These are phyloP conservation scores for Zasmidium citrigriseum DNA, from an alignment of 2,329 filamentous ascomycete species.

Conservation along the genomic window DNA sequence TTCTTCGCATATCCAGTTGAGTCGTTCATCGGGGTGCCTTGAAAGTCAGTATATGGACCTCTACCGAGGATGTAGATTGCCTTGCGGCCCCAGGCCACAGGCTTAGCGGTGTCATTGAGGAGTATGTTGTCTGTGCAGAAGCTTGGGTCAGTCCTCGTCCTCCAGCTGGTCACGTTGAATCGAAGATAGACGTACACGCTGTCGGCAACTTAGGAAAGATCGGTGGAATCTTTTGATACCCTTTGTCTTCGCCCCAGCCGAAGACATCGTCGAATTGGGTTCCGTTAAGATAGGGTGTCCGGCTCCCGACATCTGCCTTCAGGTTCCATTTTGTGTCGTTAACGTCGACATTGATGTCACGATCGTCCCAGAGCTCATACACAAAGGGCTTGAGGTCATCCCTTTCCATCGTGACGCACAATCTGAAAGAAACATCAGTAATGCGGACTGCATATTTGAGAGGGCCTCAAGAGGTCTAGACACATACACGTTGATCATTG, in stretches of 20 bases:
- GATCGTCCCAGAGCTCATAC: constrained; percentile 61
- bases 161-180: too few relatives aligned
- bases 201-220: constrained; percentile 54
- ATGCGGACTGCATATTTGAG: background rate
- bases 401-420: constrained; percentile 67
- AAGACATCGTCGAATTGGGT: constrained; percentile 68
- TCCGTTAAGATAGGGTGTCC: constrained; percentile 4
- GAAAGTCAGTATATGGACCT: constrained; percentile 20
- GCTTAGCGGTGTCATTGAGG: constrained; percentile 50
- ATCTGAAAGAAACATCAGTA: constrained; percentile 7
- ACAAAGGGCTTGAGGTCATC: constrained; percentile 65
- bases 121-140: constrained; percentile 75
- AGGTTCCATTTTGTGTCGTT: constrained; percentile 9
- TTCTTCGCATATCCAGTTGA: constrained; percentile 31
- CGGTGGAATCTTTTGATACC: constrained; percentile 39
- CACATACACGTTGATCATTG: constrained; percentile 63
- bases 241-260: constrained; percentile 58
- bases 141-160: too few relatives aligned
- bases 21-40: background rate
- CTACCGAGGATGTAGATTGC: constrained; percentile 69
- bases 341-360: background rate
- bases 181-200: too few relatives aligned
- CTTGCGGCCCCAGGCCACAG: constrained; percentile 47
- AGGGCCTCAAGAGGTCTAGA: background rate
- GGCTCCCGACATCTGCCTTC: constrained; percentile 12